These are phyloP conservation scores for Thielaviopsis populi DNA, from an alignment of 2,329 filamentous ascomycete genomes.

Conservation along the genomic window DNA sequence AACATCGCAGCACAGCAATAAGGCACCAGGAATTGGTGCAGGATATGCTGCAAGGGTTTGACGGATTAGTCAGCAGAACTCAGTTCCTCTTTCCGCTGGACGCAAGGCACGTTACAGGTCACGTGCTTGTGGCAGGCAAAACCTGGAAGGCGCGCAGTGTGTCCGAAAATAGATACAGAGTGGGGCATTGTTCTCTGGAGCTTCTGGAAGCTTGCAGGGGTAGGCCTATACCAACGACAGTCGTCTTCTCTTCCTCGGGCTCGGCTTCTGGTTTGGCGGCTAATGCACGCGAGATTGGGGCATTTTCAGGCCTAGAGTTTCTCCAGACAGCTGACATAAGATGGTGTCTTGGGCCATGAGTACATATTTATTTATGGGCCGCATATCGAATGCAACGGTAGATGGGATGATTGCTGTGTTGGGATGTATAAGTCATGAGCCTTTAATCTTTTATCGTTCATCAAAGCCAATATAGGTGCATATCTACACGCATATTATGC, in stretches of 20 bases:
- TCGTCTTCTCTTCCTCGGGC: neutral
- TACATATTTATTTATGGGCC: neutral
- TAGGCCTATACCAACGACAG: neutral
- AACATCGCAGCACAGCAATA: no score
- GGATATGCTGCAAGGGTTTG: neutral
- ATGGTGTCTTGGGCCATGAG: neutral
- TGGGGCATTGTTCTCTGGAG: neutral
- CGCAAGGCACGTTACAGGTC: neutral
- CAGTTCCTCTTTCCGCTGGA: neutral
- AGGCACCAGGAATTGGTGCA: no score
- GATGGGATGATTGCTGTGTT: neutral
- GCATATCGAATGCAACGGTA: neutral
- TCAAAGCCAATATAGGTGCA: neutral
- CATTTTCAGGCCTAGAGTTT: neutral
- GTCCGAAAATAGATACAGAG: neutral
- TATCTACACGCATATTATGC: neutral
- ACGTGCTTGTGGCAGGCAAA: neutral
- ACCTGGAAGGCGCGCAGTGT: neutral
- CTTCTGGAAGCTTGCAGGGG: slow-evolving; percentile 1
- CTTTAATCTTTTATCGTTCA: neutral
- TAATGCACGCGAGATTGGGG: neutral
- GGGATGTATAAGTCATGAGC: neutral
- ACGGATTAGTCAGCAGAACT: neutral
- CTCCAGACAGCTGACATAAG: neutral
- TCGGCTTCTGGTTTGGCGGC: neutral